Evolutionary conservation across 1,284 basidiomycete genomes (phyloP).

Genomic region (Mycosarcoma mackinlayi): DNA sequence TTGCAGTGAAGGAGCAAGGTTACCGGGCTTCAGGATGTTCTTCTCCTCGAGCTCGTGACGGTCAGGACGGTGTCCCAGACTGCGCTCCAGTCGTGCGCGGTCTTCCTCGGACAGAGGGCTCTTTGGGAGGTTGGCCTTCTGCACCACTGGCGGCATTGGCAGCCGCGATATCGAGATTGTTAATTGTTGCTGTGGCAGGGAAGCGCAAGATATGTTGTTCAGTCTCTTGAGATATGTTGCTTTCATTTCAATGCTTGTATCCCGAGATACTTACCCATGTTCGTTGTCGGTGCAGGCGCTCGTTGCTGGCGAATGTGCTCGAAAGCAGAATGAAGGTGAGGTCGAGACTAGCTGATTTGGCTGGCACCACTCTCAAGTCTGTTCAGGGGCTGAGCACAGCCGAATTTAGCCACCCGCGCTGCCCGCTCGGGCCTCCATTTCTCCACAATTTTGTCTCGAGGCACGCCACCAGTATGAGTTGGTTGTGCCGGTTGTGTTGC

Average conservation of each 20-base stretch:
- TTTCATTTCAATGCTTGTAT: background rate
- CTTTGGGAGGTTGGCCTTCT: conserved; percentile 8
- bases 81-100: conserved; percentile 72
- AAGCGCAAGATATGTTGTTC: background rate
- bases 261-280: no score
- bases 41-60: conserved; percentile 73
- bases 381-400: conserved; percentile 1
- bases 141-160: conserved; percentile 19
- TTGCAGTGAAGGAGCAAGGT: conserved; percentile 56
- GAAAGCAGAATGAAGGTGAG: no score
- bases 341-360: background rate
- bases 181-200: conserved; percentile 7
- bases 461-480: background rate
- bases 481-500: background rate
- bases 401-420: background rate
- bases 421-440: conserved; percentile 1
- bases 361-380: background rate
- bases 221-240: background rate
- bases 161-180: conserved; percentile 24
- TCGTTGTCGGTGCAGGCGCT: no score
- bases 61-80: conserved; percentile 74
- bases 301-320: background rate
- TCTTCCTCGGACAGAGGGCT: conserved; percentile 26
- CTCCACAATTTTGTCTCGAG: background rate
- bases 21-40: conserved; percentile 43